These are phyloP conservation scores for Globisporangium paddicum DNA, from an alignment of 352 stramenopile species.

Conservation along the genomic window DNA sequence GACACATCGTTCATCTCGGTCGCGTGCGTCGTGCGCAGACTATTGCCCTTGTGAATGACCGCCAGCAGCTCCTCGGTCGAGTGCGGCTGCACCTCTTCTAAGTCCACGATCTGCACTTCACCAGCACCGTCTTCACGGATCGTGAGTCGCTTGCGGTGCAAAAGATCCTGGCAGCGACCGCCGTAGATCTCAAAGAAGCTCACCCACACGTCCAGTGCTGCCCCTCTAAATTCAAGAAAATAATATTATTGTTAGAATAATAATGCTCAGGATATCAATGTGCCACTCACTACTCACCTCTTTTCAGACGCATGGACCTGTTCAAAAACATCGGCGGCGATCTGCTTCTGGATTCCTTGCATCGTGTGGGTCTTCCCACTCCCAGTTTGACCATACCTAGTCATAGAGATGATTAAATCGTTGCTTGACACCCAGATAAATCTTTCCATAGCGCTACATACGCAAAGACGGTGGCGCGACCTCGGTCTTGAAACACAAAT, in stretches of 20 bases:
- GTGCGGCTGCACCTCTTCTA: constrained; percentile 89
- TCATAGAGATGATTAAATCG: too few species aligned
- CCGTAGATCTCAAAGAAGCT: constrained; percentile 98
- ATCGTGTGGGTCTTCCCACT: constrained; percentile 94
- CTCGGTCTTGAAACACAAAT: constrained; percentile 91
- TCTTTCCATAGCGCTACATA: constrained; percentile 37
- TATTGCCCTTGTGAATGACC: constrained; percentile 92
- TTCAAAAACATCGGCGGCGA: constrained; percentile 69
- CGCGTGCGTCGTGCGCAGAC: constrained; percentile 92
- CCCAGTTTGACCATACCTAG: constrained; percentile 89
- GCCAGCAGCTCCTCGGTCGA: constrained; percentile 90
- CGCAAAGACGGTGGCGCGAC: constrained; percentile 95
- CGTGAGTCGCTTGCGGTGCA: constrained; percentile 87
- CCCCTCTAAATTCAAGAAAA: constrained; percentile 19
- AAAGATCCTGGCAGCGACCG: constrained; percentile 93
- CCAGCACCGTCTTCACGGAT: constrained; percentile 93
- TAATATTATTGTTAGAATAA: not conserved
- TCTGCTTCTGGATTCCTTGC: constrained; percentile 84
- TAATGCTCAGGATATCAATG: not conserved
- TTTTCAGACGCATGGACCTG: constrained; percentile 56
- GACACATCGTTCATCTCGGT: constrained; percentile 96
- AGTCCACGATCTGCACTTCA: constrained; percentile 94
- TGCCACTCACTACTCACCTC: constrained; percentile 8
- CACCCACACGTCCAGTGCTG: constrained; percentile 84
- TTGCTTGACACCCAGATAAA: too few species aligned